Evolutionary conservation across 2,329 filamentous ascomycete genomes (phyloP).

Genomic region (Sporothrix pseudoabietina): DNA sequence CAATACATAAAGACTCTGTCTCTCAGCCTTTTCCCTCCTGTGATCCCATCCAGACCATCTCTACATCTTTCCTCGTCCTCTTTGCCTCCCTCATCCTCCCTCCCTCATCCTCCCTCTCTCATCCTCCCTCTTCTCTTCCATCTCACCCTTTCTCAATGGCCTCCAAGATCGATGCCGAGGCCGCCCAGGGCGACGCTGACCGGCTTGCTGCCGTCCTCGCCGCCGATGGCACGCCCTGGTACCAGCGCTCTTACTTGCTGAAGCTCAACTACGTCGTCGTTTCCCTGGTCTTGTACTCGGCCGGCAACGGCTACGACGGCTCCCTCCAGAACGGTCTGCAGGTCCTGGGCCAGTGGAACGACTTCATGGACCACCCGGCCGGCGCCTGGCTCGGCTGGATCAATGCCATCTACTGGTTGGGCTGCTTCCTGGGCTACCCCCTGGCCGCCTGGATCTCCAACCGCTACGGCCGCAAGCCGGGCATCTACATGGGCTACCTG

Average conservation of each 20-base stretch:
- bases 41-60: not conserved
- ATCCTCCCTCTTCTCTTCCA: not conserved
- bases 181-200: not conserved
- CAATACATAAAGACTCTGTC: not conserved
- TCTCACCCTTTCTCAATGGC: not conserved
- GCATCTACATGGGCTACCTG: slow-evolving; percentile 43
- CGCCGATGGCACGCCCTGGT: slow-evolving; percentile 22
- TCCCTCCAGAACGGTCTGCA: slow-evolving; percentile 48
- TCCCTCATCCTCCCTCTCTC: not conserved
- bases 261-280: slow-evolving; percentile 21
- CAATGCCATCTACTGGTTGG: slow-evolving; percentile 39
- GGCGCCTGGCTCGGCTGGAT: slow-evolving; percentile 44
- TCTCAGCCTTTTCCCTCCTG: not conserved
- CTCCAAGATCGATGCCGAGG: not conserved
- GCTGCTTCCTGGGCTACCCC: slow-evolving; percentile 40
- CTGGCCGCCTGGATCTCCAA: slow-evolving; percentile 32
- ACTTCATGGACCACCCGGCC: slow-evolving; percentile 43
- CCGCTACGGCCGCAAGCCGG: slow-evolving; percentile 46
- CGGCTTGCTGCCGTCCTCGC: slow-evolving; percentile 4
- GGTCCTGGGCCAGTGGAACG: slow-evolving; percentile 43
- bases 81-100: not conserved
- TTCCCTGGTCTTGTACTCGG: not conserved
- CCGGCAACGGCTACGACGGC: slow-evolving; percentile 31
- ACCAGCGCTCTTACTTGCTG: slow-evolving; percentile 15
- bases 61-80: not conserved